These are phyloP conservation scores for Fusarium pseudograminearum DNA, from an alignment of 2,329 filamentous ascomycete species.

Conservation along the genomic window DNA sequence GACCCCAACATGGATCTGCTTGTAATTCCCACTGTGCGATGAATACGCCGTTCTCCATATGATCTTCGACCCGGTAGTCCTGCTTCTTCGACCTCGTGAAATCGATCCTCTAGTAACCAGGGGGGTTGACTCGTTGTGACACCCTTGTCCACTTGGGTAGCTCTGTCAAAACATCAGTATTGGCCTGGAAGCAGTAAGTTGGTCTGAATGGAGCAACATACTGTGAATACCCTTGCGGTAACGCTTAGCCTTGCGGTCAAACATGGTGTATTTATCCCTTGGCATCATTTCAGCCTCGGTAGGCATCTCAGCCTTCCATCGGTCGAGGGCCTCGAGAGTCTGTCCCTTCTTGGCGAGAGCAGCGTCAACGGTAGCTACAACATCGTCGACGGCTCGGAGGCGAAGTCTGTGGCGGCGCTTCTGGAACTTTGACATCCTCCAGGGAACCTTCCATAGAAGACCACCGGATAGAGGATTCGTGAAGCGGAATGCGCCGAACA, in stretches of 20 bases:
- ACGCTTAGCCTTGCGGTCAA: constrained; percentile 93
- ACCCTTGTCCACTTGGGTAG: constrained; percentile 95
- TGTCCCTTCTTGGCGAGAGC: constrained; percentile 81
- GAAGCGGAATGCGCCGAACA: constrained; percentile 87
- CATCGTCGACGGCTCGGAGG: constrained; percentile 84
- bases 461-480: constrained; percentile 82
- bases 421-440: constrained; percentile 91
- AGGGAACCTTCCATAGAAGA: constrained; percentile 96
- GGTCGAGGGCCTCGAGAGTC: constrained; percentile 80
- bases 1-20: constrained; percentile 33
- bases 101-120: constrained; percentile 79
- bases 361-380: constrained; percentile 84
- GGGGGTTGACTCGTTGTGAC: constrained; percentile 92
- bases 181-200: neutral
- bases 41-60: constrained; percentile 42
- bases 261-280: constrained; percentile 97
- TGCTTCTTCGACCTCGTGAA: constrained; percentile 17
- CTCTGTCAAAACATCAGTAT: constrained; percentile 62
- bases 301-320: constrained; percentile 97
- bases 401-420: constrained; percentile 88
- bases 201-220: constrained; percentile 62
- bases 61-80: constrained; percentile 22
- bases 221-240: constrained; percentile 98
- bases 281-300: constrained; percentile 95
- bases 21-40: constrained; percentile 38